Percentiles rank a stretch among this genome's conserved stretches.
These are phyloP conservation scores for Auxenochlorella pyrenoidosa DNA, from an alignment of 139 green algal genomes.

Conservation along the genomic window DNA sequence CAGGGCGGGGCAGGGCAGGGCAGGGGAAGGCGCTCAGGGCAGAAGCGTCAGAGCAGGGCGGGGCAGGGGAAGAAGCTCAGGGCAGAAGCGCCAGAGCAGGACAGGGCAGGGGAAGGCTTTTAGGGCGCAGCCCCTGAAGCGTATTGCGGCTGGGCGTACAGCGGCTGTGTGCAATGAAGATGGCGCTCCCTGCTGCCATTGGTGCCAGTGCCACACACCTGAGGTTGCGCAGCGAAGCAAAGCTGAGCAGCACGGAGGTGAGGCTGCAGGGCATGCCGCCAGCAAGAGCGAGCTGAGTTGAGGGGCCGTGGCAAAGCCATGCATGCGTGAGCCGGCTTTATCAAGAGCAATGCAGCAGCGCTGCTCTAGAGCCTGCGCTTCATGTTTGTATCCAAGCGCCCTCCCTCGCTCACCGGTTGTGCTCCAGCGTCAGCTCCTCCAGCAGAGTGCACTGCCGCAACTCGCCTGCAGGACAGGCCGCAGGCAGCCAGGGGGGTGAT, in stretches of 20 bases:
- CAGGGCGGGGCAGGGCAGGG: too few relatives aligned
- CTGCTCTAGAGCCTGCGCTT: too few relatives aligned
- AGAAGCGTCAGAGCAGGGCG: background rate
- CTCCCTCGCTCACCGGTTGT: slow-evolving; percentile 63
- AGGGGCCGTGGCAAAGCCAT: too few relatives aligned
- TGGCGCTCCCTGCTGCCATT: background rate
- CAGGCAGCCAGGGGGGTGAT: background rate
- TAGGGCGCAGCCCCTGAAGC: background rate
- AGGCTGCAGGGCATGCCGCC: slow-evolving; percentile 40
- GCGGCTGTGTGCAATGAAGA: background rate
- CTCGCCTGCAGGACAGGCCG: slow-evolving; percentile 62
- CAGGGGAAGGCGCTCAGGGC: background rate
- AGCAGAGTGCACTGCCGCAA: slow-evolving; percentile 73
- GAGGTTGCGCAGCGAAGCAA: slow-evolving; percentile 57
- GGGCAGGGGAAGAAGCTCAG: background rate
- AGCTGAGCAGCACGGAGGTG: slow-evolving; percentile 75
- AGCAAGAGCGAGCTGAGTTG: too few relatives aligned
- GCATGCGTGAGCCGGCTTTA: too few relatives aligned
- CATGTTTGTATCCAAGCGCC: too few relatives aligned
- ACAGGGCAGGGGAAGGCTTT: background rate
- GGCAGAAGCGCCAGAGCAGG: background rate
- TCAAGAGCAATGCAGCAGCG: too few relatives aligned
- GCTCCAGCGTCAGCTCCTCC: slow-evolving; percentile 86
- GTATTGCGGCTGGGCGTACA: too few relatives aligned
- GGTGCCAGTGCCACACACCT: background rate